These are phyloP conservation scores for Sporothrix pseudoabietina DNA, from an alignment of 2,329 filamentous ascomycete species.

Conservation along the genomic window DNA sequence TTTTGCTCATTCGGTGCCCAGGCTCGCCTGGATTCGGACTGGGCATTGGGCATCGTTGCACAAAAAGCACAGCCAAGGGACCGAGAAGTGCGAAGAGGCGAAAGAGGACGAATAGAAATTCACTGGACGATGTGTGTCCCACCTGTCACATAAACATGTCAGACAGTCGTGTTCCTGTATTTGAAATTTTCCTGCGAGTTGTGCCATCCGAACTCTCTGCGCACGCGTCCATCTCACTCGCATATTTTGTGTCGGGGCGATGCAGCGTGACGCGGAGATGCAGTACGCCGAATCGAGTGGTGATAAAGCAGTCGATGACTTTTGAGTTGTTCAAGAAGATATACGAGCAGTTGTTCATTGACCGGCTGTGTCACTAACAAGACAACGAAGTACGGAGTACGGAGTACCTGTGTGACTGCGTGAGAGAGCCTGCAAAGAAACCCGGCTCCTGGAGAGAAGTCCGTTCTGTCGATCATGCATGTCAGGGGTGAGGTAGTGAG, in stretches of 20 bases:
- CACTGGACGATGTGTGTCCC: background rate
- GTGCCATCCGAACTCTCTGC: background rate
- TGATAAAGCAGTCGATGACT: background rate
- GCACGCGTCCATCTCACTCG: background rate
- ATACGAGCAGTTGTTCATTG: background rate
- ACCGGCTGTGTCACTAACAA: background rate
- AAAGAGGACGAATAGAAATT: background rate
- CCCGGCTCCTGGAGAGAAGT: background rate
- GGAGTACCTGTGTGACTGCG: background rate
- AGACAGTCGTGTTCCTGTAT: constrained; percentile 5
- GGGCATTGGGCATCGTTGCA: background rate
- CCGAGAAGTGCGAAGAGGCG: background rate
- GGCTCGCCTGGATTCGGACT: constrained; percentile 4
- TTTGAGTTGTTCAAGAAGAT: background rate
- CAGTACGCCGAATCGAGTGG: background rate
- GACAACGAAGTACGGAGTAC: background rate
- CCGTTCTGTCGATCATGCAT: background rate
- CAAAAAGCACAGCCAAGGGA: constrained; percentile 17
- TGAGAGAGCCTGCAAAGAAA: background rate
- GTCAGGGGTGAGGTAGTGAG: background rate
- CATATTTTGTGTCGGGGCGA: background rate
- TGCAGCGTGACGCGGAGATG: background rate
- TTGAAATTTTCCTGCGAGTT: background rate
- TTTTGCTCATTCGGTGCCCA: background rate
- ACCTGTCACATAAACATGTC: background rate